Conservation (phyloP, 257 asterid genomes). For the Lycium barbarum region DNA sequence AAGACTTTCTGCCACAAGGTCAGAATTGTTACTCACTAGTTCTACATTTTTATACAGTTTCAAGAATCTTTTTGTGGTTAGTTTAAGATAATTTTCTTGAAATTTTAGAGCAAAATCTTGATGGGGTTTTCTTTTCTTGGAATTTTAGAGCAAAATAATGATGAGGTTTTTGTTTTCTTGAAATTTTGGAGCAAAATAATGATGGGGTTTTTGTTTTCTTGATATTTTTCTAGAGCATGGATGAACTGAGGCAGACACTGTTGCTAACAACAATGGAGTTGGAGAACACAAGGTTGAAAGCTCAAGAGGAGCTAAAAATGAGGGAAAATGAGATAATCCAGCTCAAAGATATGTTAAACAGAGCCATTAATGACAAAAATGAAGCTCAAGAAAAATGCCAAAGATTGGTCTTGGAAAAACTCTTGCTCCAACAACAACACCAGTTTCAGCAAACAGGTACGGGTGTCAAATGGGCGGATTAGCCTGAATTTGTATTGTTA, state of each 20-base stretch:
- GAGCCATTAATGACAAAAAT: conserved; percentile 58
- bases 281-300: conserved; percentile 60
- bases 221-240: conserved; percentile 63
- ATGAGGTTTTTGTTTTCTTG: background rate
- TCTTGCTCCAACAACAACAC: conserved; percentile 55
- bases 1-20: too few relatives aligned
- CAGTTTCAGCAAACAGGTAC: too few relatives aligned
- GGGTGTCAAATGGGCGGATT: too few relatives aligned
- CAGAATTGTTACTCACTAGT: too few relatives aligned
- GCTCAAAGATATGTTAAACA: conserved; percentile 54
- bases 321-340: conserved; percentile 66
- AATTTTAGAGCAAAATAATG: background rate
- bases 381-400: conserved; percentile 71
- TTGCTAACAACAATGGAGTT: conserved; percentile 65
- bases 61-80: too few relatives aligned
- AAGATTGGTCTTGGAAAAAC: conserved; percentile 47
- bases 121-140: background rate
- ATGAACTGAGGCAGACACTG: conserved; percentile 69
- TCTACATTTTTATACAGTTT: too few relatives aligned
- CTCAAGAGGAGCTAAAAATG: conserved; percentile 65
- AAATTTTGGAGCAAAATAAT: background rate
- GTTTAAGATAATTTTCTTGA: background rate
- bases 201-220: background rate
- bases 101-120: background rate
- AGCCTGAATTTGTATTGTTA: too few relatives aligned